Evolutionary conservation across 768 basidiomycete species (phyloP).

Genomic region (Hypholoma fasciculare): DNA sequence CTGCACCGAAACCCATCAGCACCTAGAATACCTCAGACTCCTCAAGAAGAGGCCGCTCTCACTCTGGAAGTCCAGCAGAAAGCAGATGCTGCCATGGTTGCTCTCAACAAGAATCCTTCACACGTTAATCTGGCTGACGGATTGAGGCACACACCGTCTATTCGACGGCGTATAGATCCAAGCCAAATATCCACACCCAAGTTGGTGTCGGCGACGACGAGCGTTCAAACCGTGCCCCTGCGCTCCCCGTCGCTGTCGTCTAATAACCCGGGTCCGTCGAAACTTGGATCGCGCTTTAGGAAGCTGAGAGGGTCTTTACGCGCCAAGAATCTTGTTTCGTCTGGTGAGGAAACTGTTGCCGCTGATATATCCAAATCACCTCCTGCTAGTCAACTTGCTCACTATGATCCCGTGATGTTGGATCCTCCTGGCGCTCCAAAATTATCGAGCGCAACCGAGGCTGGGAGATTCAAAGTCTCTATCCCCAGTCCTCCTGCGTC

Average conservation of each 20-base stretch:
- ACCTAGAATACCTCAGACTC: conserved; percentile 40
- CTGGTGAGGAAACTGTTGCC: conserved; percentile 49
- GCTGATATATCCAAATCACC: conserved; percentile 39
- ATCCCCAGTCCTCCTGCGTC: conserved; percentile 67
- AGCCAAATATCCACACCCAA: conserved; percentile 67
- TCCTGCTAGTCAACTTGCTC: conserved; percentile 34
- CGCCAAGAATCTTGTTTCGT: conserved; percentile 40
- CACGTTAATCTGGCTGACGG: conserved; percentile 39
- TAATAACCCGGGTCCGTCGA: conserved; percentile 46
- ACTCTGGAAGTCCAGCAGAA: conserved; percentile 67
- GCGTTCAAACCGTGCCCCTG: conserved; percentile 66
- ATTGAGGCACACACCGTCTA: conserved; percentile 36
- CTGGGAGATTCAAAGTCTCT: conserved; percentile 52
- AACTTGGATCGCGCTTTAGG: conserved; percentile 73
- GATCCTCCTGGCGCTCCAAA: conserved; percentile 32
- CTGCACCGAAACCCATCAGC: conserved; percentile 42
- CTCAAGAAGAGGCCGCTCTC: conserved; percentile 55
- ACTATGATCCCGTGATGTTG: conserved; percentile 42
- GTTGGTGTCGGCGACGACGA: conserved; percentile 66
- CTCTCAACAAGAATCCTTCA: conserved; percentile 53
- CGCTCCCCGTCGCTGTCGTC: conserved; percentile 51
- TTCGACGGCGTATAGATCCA: conserved; percentile 60
- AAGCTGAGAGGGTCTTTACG: conserved; percentile 70
- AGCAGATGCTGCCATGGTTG: conserved; percentile 64
- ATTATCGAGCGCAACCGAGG: conserved; percentile 49